These are phyloP conservation scores for Cystobasidium ongulense DNA, from an alignment of 768 basidiomycete species.

Conservation along the genomic window DNA sequence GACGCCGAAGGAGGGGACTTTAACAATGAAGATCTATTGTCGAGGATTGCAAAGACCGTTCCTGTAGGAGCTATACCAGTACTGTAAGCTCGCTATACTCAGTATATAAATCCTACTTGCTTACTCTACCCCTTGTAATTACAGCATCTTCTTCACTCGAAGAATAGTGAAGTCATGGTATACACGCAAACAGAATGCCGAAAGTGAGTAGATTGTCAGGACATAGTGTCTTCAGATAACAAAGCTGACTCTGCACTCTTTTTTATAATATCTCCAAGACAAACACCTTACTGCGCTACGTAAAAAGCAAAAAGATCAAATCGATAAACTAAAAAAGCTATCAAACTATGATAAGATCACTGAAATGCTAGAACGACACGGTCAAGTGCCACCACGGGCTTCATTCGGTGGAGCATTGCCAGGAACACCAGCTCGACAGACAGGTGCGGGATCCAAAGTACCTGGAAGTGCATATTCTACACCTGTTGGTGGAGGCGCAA, in stretches of 20 bases:
- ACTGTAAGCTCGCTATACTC: constrained; percentile 52
- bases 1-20: neutral
- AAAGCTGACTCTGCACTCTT: neutral
- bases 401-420: constrained; percentile 41
- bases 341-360: constrained; percentile 92
- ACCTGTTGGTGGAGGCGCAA: neutral
- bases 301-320: constrained; percentile 69
- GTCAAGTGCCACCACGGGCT: constrained; percentile 51
- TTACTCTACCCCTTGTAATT: neutral
- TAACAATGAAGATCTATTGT: constrained; percentile 31
- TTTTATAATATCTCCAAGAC: constrained; percentile 51
- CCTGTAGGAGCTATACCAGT: constrained; percentile 69
- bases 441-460: constrained; percentile 27
- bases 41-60: constrained; percentile 48
- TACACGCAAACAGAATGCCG: constrained; percentile 34
- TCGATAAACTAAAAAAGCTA: constrained; percentile 95
- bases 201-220: constrained; percentile 32
- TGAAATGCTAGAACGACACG: constrained; percentile 81
- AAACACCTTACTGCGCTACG: constrained; percentile 56
- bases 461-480: neutral
- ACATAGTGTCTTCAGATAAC: no score
- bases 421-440: constrained; percentile 39
- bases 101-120: neutral
- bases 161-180: constrained; percentile 36
- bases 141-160: constrained; percentile 39